Evolutionary conservation across 2,329 filamentous ascomycete genomes (phyloP).

Genomic region (Colletotrichum sp.): DNA sequence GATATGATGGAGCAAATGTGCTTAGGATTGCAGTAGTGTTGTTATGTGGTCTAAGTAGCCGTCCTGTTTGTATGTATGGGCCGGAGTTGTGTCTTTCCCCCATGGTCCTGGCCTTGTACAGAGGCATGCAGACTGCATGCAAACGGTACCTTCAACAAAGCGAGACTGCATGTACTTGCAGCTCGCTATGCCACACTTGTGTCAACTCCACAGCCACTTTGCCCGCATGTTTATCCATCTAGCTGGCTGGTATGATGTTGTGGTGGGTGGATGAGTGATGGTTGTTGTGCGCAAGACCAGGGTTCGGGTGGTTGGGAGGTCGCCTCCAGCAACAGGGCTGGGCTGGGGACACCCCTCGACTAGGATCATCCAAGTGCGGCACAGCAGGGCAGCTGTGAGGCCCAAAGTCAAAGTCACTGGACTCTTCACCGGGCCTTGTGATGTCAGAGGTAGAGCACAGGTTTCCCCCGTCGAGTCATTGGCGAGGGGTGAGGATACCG

Average conservation of each 20-base stretch:
- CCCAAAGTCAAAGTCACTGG: not conserved
- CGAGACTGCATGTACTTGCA: not conserved
- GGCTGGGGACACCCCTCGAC: slow-evolving; percentile 9
- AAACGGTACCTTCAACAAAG: slow-evolving; percentile 14
- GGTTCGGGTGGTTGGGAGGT: slow-evolving; percentile 9
- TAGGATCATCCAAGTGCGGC: slow-evolving; percentile 2
- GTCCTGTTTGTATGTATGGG: not conserved
- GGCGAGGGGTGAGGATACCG: not conserved
- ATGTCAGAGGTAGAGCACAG: slow-evolving; percentile 16
- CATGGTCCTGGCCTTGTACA: not conserved
- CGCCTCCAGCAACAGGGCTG: slow-evolving; percentile 3
- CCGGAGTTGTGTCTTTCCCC: not conserved
- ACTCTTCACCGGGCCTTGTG: not conserved
- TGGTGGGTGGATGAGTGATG: slow-evolving; percentile 16
- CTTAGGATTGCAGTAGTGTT: slow-evolving; percentile 6
- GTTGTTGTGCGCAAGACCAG: not conserved
- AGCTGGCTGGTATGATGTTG: not conserved
- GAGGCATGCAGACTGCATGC: not conserved
- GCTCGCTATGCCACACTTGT: not conserved
- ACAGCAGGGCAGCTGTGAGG: not conserved
- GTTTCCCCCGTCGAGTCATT: slow-evolving; percentile 13
- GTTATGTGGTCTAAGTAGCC: not conserved
- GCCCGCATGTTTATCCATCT: not conserved
- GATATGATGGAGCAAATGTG: slow-evolving; percentile 5
- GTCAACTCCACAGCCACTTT: not conserved